Evolutionary conservation across 345 rosid genomes (phyloP).

Genomic region (Salix koriyanagi): DNA sequence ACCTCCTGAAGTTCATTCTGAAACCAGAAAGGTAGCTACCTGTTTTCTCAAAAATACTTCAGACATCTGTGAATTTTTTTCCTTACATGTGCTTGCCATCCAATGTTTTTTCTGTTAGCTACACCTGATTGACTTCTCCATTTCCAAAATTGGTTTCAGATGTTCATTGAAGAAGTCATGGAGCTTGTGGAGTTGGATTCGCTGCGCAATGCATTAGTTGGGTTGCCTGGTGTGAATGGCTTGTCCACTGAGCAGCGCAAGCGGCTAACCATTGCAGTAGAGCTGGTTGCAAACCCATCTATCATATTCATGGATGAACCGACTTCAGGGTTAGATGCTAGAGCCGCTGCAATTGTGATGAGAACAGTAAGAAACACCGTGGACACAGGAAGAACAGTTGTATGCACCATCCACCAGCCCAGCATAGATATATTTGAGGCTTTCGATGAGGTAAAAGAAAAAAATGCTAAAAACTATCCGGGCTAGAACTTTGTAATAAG

Average conservation of each 20-base stretch:
- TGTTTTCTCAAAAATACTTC: neutral
- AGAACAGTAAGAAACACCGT: slow-evolving; percentile 88
- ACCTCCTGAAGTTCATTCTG: slow-evolving; percentile 40
- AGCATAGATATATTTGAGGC: slow-evolving; percentile 92
- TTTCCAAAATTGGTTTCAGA: slow-evolving; percentile 4
- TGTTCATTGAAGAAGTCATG: slow-evolving; percentile 70
- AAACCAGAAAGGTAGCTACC: slow-evolving; percentile 48
- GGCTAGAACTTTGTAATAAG: neutral
- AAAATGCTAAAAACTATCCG: neutral
- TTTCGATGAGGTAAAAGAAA: slow-evolving; percentile 66
- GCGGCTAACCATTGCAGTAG: slow-evolving; percentile 85
- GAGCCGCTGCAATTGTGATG: slow-evolving; percentile 97
- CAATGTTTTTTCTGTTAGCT: neutral
- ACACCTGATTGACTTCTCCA: neutral
- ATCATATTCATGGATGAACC: slow-evolving; percentile 95
- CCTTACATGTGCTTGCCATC: neutral
- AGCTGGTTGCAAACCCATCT: slow-evolving; percentile 91
- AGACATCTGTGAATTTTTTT: neutral
- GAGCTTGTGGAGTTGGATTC: slow-evolving; percentile 74
- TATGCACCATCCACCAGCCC: slow-evolving; percentile 94
- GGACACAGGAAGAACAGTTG: slow-evolving; percentile 86
- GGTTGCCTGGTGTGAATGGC: slow-evolving; percentile 80
- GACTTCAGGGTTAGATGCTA: slow-evolving; percentile 91
- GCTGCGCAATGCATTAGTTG: slow-evolving; percentile 67
- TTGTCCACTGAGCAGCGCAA: slow-evolving; percentile 88